Base-by-base conservation (phyloP, 2,329 filamentous ascomycete genomes). In the Ceratocystis eucalypticola region DNA sequence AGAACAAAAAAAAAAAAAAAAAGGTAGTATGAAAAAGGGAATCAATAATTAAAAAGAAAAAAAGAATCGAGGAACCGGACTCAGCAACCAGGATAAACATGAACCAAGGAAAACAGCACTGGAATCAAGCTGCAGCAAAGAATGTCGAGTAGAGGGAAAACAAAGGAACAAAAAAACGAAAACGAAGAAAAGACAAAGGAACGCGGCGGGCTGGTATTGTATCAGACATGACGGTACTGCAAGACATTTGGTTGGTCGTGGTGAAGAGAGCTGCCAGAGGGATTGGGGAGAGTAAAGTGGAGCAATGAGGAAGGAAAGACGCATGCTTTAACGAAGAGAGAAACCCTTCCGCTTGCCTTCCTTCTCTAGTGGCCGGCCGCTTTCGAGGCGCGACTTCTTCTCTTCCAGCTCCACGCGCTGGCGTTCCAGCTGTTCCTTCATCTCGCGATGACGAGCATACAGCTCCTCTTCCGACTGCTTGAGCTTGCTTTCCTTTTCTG, bases 391-490 rank as follows among this genome's bases (percentile, higher is more conserved):
- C 71, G 84, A 78, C 83, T 99, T 99, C 89, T 97, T 99, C 80
- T 99, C 94, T 77, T 99, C 94, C 75, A 99, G 85, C 77, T 99
- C 94, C 76, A 85, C 78, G 76, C 92, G 88, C 82, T 97, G 93
- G 75, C 92, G 87, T 74, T 99, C 94, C 73, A 99, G 85, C 78
- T 97, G 93, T 76, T 99, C 94, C 84, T 97, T 99, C 94, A 99
- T 99, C 82, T 99, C 94, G 76, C 93, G 88, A 82, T 99, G 94
- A 73, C 94, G 88, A 71, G 94, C 92, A 75, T 97, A 97, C 68
- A 99, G 82, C 82, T 99, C 94, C 77, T 99, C 94, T 79, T 99
- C 94, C 82, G 91, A 96, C 81, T 97, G 94, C 82, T 96, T 96
- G 76, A 99, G 82, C 81, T 99, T 99, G 85, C 91, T 96, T 80